These are phyloP conservation scores for Alternaria sp. DNA, from an alignment of 2,329 filamentous ascomycete species.

Conservation along the genomic window DNA sequence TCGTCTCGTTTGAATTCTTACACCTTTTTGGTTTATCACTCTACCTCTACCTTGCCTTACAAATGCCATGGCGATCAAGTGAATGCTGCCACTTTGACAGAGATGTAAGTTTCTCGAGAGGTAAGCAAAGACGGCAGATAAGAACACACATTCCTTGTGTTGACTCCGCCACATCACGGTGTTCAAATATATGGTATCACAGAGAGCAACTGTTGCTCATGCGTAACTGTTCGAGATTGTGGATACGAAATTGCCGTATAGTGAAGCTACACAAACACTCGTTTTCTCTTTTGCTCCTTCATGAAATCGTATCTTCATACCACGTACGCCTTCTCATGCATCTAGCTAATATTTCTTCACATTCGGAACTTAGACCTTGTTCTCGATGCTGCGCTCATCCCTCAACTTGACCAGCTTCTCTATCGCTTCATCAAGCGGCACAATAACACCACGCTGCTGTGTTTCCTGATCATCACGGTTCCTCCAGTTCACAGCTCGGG, in stretches of 20 bases:
- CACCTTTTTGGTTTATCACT: background rate
- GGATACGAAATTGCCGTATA: background rate
- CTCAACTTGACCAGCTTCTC: constrained; percentile 60
- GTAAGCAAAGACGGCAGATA: background rate
- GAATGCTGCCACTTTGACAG: background rate
- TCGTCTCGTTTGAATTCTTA: background rate
- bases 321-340: constrained; percentile 16
- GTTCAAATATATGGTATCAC: background rate
- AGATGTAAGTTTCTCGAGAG: background rate
- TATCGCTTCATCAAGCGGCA: constrained; percentile 68
- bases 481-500: constrained; percentile 68
- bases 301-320: constrained; percentile 17
- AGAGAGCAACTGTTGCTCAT: background rate
- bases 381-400: constrained; percentile 54
- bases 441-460: constrained; percentile 69
- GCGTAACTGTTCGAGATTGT: background rate
- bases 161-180: background rate
- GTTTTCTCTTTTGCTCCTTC: constrained; percentile 1
- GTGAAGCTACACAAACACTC: background rate
- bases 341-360: background rate
- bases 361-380: constrained; percentile 27
- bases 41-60: background rate
- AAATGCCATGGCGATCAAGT: background rate
- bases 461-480: constrained; percentile 70
- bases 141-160: background rate